A percentile compares a stretch with the other conserved stretches of the same genome.
Evolutionary conservation across 495 filamentous ascomycete genomes (phyloP).

Genomic region (Pyrenula aspistea): DNA sequence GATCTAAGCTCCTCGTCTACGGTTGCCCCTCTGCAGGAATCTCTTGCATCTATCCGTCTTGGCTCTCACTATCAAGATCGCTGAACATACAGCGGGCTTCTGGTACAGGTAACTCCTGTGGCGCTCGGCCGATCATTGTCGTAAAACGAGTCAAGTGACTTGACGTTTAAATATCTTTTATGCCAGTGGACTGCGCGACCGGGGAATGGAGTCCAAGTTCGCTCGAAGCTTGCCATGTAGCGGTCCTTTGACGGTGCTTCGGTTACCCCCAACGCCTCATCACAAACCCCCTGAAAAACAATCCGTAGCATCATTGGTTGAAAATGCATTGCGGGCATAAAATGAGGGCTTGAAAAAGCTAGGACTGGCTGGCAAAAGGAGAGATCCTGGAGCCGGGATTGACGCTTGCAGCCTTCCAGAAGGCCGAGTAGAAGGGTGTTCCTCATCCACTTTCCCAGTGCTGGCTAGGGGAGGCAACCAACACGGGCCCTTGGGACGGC

Average conservation of each 20-base stretch:
- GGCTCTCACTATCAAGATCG: background rate
- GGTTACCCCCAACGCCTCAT: background rate
- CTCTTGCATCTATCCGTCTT: background rate
- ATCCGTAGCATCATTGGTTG: background rate
- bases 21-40: background rate
- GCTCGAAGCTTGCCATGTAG: too few relatives aligned
- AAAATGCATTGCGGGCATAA: background rate
- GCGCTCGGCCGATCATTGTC: background rate
- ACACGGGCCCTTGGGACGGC: background rate
- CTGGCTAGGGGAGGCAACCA: background rate
- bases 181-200: background rate
- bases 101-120: too few relatives aligned
- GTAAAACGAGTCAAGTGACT: background rate
- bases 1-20: too few relatives aligned
- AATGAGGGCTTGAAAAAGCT: background rate
- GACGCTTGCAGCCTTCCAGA: background rate
- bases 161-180: background rate
- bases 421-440: background rate
- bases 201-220: too few relatives aligned
- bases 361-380: background rate
- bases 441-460: background rate
- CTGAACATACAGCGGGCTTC: too few relatives aligned
- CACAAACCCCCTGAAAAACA: background rate
- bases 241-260: too few relatives aligned
- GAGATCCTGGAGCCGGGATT: background rate